phyloP scores from a whole-genome alignment of 2,329 filamentous ascomycete genomes.

The Aspergillus fijiensis region DNA sequence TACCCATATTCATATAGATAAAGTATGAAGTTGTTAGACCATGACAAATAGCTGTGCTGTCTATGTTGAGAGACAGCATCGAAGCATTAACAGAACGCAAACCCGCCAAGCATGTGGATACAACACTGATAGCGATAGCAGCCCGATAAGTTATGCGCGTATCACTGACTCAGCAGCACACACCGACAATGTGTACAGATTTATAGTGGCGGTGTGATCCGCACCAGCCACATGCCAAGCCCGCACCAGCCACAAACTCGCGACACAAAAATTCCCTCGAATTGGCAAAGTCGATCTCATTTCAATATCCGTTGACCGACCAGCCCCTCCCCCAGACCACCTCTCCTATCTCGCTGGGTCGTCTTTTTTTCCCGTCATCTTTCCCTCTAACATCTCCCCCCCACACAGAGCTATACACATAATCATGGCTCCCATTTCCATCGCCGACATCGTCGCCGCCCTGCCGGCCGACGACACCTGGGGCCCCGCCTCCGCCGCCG shows the following conservation, averaged over 20 bases:
- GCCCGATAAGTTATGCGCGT: not conserved
- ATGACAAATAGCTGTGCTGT: too few species aligned
- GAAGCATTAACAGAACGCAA: too few species aligned
- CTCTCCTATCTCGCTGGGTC: not conserved
- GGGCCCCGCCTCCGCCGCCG: constrained; percentile 78
- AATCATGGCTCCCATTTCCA: constrained; percentile 54
- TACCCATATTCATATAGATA: too few species aligned
- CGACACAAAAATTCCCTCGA: constrained; percentile 22
- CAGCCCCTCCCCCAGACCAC: constrained; percentile 9
- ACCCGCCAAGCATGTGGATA: too few species aligned
- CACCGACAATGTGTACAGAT: not conserved
- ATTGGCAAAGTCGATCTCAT: constrained; percentile 1
- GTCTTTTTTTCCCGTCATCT: not conserved
- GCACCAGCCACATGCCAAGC: constrained; percentile 9
- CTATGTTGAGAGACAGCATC: too few species aligned
- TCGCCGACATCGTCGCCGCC: constrained; percentile 67
- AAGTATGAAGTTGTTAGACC: too few species aligned
- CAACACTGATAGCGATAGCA: too few species aligned
- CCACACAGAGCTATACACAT: constrained; percentile 15
- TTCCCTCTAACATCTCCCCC: not conserved
- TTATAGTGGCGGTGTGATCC: constrained; percentile 1
- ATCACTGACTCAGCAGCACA: not conserved
- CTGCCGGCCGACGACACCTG: constrained; percentile 77
- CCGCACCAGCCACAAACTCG: constrained; percentile 18
- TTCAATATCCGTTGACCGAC: constrained; percentile 19